Percentiles rank a stretch among this genome's conserved stretches.
These are phyloP conservation scores for Termitomyces sp. DNA, from an alignment of 768 basidiomycete species.

Conservation along the genomic window DNA sequence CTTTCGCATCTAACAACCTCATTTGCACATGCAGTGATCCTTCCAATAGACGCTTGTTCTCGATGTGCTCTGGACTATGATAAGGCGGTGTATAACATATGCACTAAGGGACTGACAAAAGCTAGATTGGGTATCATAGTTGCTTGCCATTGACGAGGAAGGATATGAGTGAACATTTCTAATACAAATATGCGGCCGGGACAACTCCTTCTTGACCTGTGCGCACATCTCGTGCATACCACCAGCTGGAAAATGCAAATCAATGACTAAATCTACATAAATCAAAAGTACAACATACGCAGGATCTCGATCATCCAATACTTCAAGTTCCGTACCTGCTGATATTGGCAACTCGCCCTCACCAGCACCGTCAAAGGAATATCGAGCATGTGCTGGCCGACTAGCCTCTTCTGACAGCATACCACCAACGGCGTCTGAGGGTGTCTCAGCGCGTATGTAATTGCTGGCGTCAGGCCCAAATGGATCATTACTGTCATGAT, in stretches of 20 bases:
- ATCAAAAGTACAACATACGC: constrained; percentile 49
- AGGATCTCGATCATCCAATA: constrained; percentile 76
- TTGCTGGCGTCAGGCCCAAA: constrained; percentile 75
- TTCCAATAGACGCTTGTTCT: not conserved
- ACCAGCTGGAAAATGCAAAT: constrained; percentile 64
- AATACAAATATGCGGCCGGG: constrained; percentile 89
- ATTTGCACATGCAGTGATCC: not conserved
- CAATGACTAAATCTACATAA: not conserved
- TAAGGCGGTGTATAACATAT: constrained; percentile 1
- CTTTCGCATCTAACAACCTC: not conserved
- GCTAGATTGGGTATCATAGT: constrained; percentile 21
- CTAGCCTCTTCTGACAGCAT: constrained; percentile 63
- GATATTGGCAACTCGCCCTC: constrained; percentile 75
- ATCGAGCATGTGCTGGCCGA: constrained; percentile 76
- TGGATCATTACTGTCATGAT: constrained; percentile 43
- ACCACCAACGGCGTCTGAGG: constrained; percentile 67
- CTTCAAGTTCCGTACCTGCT: constrained; percentile 67
- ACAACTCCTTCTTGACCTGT: constrained; percentile 87
- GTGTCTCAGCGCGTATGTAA: constrained; percentile 78
- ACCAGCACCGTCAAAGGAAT: constrained; percentile 75
- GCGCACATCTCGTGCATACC: constrained; percentile 82
- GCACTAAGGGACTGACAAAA: constrained; percentile 9
- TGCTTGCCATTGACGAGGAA: constrained; percentile 31
- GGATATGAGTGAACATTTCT: constrained; percentile 34
- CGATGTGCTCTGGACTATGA: not conserved